These are phyloP conservation scores for Adenanthera pavonina DNA, from an alignment of 306 rosid species.

Conservation along the genomic window DNA sequence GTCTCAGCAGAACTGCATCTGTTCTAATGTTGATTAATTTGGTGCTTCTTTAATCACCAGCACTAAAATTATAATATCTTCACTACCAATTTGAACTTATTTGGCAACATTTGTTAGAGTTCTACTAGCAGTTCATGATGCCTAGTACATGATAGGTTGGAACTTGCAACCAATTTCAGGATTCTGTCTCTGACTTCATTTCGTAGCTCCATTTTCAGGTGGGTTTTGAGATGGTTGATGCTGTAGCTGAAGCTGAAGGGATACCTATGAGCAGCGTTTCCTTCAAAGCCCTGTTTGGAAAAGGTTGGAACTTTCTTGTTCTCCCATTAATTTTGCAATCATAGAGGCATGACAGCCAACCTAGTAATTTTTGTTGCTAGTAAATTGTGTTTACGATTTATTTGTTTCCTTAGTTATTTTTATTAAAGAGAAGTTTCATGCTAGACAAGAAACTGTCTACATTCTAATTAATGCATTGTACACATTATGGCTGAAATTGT, in stretches of 20 bases:
- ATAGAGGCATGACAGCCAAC: background rate
- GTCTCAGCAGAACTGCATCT: background rate
- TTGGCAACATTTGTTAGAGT: background rate
- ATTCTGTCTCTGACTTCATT: conserved; percentile 4
- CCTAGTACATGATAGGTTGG: background rate
- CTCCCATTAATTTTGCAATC: conserved; percentile 27
- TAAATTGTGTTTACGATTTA: conserved; percentile 7
- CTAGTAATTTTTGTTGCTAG: conserved; percentile 18
- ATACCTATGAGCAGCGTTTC: conserved; percentile 71
- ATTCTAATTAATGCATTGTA: background rate
- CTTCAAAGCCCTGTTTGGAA: conserved; percentile 83
- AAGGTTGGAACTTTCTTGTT: conserved; percentile 53
- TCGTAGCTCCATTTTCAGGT: conserved; percentile 56
- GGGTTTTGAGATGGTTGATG: conserved; percentile 94
- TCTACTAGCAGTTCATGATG: conserved; percentile 7
- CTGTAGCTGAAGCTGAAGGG: conserved; percentile 91
- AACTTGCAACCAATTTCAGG: conserved; percentile 2
- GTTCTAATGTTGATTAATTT: background rate
- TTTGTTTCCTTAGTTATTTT: background rate
- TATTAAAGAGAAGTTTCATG: background rate
- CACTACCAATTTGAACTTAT: background rate
- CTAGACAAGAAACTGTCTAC: background rate
- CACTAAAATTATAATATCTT: background rate
- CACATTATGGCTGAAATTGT: background rate
- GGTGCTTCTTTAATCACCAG: background rate